Base-by-base conservation (phyloP, 495 filamentous ascomycete species). In the Xylaria intraflava region DNA sequence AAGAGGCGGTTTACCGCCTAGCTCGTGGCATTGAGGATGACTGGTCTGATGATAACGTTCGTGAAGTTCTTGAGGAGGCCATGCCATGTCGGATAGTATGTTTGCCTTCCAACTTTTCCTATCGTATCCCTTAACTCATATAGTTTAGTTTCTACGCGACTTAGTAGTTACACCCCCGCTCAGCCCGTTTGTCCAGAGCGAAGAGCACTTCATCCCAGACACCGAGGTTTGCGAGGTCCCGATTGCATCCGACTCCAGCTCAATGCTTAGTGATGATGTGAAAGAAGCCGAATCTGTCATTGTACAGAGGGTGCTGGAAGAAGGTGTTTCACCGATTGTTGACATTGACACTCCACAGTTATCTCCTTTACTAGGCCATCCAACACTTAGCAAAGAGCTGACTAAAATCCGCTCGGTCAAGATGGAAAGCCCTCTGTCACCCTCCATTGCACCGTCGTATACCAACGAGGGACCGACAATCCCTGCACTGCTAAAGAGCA, bases 131-230 rank as follows among this genome's bases (percentile, higher is more conserved):
- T 27, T 30, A 45, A 36, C 56, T 22, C 23, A 47, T 26, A 4
- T 27, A 42, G 14, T 2, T 16, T 51, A 57, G 49, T 22, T 12
- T 10, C 31, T 20, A 23, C 65, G 31, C 30, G 52, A 60, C 23
- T 7, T 56, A 33, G 24, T 53, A 53, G 48, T 85, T 24, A 83
- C 83, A 10, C 84, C 84, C 26, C 83, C 81, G 11, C 64, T 87
- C 10, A 76, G 81, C 35, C 82, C 83, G 2, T 46, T 67, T 16
- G 57, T 65, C 5, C 71, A 69, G 8, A 44, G 71, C 1, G 35
- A 57, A 11, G 62, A 67, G 17, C 69, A 70, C 30, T 83, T 72
- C 40, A 49, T 78, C 24, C 76, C 79, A 8, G 72, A 75, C 8
- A 72, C 72, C 3, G 65, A 69, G 9, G 65, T 43, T 5, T 80